Conservation (phyloP, 1,284 basidiomycete genomes). For the Ceraceosorus guamensis region DNA sequence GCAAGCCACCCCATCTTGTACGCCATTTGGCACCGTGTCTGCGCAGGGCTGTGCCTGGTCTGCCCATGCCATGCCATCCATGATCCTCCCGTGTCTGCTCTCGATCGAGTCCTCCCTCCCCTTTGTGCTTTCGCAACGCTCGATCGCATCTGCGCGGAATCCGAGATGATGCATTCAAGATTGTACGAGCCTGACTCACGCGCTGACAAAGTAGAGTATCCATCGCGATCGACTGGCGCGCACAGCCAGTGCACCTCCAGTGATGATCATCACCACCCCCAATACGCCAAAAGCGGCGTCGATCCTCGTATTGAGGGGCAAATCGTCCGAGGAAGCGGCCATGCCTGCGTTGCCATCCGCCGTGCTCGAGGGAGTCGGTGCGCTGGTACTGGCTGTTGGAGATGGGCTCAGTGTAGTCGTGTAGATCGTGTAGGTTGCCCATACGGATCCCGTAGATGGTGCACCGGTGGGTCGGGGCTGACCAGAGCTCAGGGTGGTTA, state of each 20-base stretch:
- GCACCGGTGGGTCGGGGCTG: not conserved
- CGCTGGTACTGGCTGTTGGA: not conserved
- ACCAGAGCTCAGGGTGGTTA: not conserved
- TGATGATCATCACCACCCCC: slow-evolving; percentile 77
- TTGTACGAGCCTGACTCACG: slow-evolving; percentile 14
- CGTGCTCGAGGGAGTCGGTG: too few relatives aligned
- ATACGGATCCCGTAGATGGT: not conserved
- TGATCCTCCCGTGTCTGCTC: too few relatives aligned
- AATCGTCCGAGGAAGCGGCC: not conserved
- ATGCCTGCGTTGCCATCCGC: too few relatives aligned
- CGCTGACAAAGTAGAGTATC: slow-evolving; percentile 22
- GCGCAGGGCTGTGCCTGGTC: too few relatives aligned
- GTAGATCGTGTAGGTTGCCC: not conserved
- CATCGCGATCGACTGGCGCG: slow-evolving; percentile 60
- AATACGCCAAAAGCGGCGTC: slow-evolving; percentile 83
- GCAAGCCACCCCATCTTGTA: too few relatives aligned
- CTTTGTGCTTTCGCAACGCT: too few relatives aligned
- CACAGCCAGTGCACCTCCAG: slow-evolving; percentile 78
- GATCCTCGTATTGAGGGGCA: slow-evolving; percentile 51
- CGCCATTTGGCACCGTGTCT: too few relatives aligned
- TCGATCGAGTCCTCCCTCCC: too few relatives aligned
- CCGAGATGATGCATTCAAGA: too few relatives aligned
- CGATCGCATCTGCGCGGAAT: too few relatives aligned
- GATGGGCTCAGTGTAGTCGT: not conserved
- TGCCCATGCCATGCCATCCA: too few relatives aligned